Evolutionary conservation across 371 early-diverging fungal genomes (phyloP).

Genomic region (Rozella allomycis): DNA sequence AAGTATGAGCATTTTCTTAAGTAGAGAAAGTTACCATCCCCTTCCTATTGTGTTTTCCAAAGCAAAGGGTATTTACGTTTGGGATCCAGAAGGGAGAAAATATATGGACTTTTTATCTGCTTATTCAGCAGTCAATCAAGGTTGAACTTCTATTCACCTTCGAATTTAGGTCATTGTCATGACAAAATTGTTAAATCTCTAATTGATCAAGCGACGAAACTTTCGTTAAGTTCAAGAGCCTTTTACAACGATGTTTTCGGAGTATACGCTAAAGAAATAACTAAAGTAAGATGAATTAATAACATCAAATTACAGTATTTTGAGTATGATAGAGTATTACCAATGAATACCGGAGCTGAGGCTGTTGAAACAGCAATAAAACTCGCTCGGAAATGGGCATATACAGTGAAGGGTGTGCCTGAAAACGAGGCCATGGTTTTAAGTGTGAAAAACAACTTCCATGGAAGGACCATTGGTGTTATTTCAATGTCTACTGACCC

Average conservation of each 20-base stretch:
- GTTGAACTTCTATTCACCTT: conserved; percentile 6
- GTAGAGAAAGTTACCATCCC: conserved; percentile 86
- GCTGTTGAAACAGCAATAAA: conserved; percentile 95
- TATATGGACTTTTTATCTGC: conserved; percentile 92
- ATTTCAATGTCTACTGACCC: conserved; percentile 89
- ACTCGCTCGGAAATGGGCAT: conserved; percentile 92
- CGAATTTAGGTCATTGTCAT: conserved; percentile 57
- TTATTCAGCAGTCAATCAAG: conserved; percentile 92
- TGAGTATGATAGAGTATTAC: conserved; percentile 89
- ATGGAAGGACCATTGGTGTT: conserved; percentile 85
- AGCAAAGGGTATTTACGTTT: conserved; percentile 68
- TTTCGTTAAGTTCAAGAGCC: conserved; percentile 76
- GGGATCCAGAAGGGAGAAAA: conserved; percentile 83
- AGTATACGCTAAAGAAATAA: conserved; percentile 64
- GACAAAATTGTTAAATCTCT: conserved; percentile 82
- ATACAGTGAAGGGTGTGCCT: conserved; percentile 65
- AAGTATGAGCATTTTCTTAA: too few relatives aligned
- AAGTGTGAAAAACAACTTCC: conserved; percentile 75
- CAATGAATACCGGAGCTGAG: conserved; percentile 95
- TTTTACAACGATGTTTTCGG: conserved; percentile 88
- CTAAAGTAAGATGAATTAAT: conserved; percentile 27
- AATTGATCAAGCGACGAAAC: conserved; percentile 57
- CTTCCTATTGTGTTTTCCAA: conserved; percentile 76
- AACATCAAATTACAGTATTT: conserved; percentile 32
- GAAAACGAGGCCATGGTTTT: conserved; percentile 62